Conservation (phyloP, 2,329 filamentous ascomycete genomes). For the Hypoxylon sp. region DNA sequence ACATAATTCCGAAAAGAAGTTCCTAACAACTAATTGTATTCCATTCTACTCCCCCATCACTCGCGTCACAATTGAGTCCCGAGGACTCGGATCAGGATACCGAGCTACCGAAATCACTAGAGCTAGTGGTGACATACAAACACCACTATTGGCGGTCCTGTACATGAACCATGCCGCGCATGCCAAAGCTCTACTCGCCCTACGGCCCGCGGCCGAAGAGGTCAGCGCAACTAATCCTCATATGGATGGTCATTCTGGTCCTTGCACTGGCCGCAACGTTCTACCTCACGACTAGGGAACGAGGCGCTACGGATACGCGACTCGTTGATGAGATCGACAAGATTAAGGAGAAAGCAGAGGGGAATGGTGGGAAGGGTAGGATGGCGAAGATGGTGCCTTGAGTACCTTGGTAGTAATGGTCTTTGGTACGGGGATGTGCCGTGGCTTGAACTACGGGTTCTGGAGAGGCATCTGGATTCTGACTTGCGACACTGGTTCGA, state of each 20-base stretch:
- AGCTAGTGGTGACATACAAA: not conserved
- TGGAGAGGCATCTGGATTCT: not conserved
- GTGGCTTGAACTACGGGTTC: not conserved
- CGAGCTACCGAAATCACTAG: not conserved
- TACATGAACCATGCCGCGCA: conserved; percentile 28
- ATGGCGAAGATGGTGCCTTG: conserved; percentile 34
- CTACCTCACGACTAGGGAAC: conserved; percentile 48
- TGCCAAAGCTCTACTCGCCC: conserved; percentile 48
- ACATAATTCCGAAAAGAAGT: not conserved
- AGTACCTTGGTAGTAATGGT: conserved; percentile 1
- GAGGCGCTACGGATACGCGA: conserved; percentile 37
- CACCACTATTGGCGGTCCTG: not conserved
- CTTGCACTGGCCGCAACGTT: conserved; percentile 47
- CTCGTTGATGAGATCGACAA: conserved; percentile 33
- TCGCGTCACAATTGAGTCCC: not conserved
- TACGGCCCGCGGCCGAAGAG: conserved; percentile 50
- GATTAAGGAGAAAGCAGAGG: conserved; percentile 23
- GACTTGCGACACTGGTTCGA: not conserved
- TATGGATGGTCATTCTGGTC: conserved; percentile 49
- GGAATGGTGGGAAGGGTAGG: not conserved
- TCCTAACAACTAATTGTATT: not conserved
- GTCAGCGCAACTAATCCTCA: conserved; percentile 46
- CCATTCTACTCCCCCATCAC: not conserved
- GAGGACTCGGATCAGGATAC: not conserved
- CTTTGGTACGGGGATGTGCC: not conserved